Evolutionary conservation across 768 basidiomycete genomes (phyloP), one percentile per base, ranked within the genome.

Genomic region (Mycena epipterygia): DNA sequence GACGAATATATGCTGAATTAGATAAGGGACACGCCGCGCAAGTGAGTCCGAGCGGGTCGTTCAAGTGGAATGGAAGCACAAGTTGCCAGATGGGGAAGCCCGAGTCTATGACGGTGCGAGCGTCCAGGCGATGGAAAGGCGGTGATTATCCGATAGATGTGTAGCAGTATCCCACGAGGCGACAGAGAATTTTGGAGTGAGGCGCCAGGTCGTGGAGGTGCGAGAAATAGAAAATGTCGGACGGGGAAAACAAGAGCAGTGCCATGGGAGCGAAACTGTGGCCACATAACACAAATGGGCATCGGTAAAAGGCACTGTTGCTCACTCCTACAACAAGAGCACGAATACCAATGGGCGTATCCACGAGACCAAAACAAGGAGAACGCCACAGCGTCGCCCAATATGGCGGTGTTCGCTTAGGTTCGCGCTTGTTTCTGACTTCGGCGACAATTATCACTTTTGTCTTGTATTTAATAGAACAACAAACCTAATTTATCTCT

Each of bases 251-350:
- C 60, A 61, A 61, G 46, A 49, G 46, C 57, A 42, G 25, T 29
- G 27, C 57, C 55, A 39, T 56, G 55, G 35, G 27, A 55, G 53
- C 39, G 23, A 4, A 32, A 49, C 27, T 23, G 60, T 61, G 60
- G 60, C 60, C 60, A 48, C 60, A 61, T 14, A 60, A 32, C 16
- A 61, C 60, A 61, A 61, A 48, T 27, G 25, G 25, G 25, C 12
- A 13, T 23, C 2, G n/a, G 23, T 48, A 14, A 27, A 48, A 23
- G 44, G 23, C 5, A 46, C 23, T 46, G 2, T 46, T 7, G 8
- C 23, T 25, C 16, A 19, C 7, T 41, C 12, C 6, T 58, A 27
- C 7, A 60, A 60, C 58, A 60, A 60, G 58, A 41, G 11, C 32
- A 25, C 53, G n/a, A 33, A 56, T 35, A 48, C 6, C 16, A 35